These are phyloP conservation scores for Lasiodiplodia sp. DNA, from an alignment of 2,329 filamentous ascomycete genomes.

Conservation along the genomic window DNA sequence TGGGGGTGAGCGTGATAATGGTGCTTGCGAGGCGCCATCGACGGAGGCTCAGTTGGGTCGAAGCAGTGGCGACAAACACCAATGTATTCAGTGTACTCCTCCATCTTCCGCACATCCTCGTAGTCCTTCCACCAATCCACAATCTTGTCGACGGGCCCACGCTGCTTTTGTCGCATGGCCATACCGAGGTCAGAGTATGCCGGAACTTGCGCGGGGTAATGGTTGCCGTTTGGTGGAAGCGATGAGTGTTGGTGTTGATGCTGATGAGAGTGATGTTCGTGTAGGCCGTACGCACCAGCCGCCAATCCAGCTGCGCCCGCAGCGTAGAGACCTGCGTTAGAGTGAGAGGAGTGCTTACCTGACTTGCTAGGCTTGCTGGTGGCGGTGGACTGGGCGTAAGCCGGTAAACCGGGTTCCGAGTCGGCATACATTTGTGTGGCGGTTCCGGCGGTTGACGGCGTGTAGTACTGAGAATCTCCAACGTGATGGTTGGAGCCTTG, in stretches of 20 bases:
- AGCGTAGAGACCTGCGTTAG: conserved; percentile 54
- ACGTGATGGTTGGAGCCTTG: conserved; percentile 36
- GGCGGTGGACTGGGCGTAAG: conserved; percentile 39
- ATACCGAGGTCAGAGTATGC: conserved; percentile 38
- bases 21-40: conserved; percentile 68
- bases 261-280: conserved; percentile 48
- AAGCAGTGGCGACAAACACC: conserved; percentile 72
- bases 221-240: conserved; percentile 34
- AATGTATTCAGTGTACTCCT: conserved; percentile 72
- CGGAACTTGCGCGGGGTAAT: conserved; percentile 10
- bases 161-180: conserved; percentile 60
- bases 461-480: background rate
- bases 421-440: conserved; percentile 31
- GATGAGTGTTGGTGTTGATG: conserved; percentile 35
- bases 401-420: conserved; percentile 37
- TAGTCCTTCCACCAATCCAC: conserved; percentile 69
- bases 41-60: conserved; percentile 63
- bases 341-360: conserved; percentile 54
- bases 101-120: conserved; percentile 70
- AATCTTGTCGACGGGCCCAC: conserved; percentile 63
- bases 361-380: conserved; percentile 47
- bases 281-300: conserved; percentile 53
- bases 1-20: conserved; percentile 52
- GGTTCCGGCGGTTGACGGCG: conserved; percentile 5
- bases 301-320: conserved; percentile 56